A percentile compares a stretch with the other conserved stretches of the same genome.
phyloP scores from a whole-genome alignment of 2,329 filamentous ascomycete species.

The Aureobasidium sp. region DNA sequence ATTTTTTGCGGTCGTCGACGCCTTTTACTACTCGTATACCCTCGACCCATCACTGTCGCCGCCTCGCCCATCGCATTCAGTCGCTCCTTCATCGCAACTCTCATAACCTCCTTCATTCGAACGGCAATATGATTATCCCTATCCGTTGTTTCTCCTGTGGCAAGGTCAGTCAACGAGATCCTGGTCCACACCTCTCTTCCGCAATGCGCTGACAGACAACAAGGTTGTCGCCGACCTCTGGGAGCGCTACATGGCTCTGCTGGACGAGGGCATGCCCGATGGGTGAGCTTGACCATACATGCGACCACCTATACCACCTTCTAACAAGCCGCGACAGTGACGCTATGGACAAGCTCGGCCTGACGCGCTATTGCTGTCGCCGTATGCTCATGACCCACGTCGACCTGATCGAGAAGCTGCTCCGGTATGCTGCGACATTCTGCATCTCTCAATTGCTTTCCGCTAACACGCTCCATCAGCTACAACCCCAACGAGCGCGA shows the following conservation, averaged over 20 bases:
- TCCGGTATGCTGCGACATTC: conserved; percentile 53
- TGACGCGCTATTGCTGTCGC: conserved; percentile 95
- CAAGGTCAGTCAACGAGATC: conserved; percentile 56
- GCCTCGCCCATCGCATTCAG: background rate
- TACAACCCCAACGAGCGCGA: conserved; percentile 32
- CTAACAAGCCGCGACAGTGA: conserved; percentile 49
- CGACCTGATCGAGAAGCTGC: conserved; percentile 94
- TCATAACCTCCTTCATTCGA: background rate
- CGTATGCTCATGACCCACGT: conserved; percentile 99
- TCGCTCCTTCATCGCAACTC: background rate
- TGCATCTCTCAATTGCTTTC: background rate
- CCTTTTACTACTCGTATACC: background rate
- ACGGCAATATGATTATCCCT: conserved; percentile 77
- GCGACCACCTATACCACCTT: background rate
- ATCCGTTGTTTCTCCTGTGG: conserved; percentile 98
- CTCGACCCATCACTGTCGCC: background rate
- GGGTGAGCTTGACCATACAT: conserved; percentile 19
- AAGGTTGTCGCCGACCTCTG: conserved; percentile 96
- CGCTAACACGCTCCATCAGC: conserved; percentile 14
- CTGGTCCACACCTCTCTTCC: background rate
- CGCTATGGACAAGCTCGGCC: conserved; percentile 88
- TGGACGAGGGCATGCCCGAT: conserved; percentile 54
- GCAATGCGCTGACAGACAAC: conserved; percentile 1
- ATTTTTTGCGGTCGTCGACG: background rate
- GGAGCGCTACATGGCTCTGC: conserved; percentile 86